Conservation (phyloP, 1,139 yeast species). For the Lodderomyces pseudojiufengensis region DNA sequence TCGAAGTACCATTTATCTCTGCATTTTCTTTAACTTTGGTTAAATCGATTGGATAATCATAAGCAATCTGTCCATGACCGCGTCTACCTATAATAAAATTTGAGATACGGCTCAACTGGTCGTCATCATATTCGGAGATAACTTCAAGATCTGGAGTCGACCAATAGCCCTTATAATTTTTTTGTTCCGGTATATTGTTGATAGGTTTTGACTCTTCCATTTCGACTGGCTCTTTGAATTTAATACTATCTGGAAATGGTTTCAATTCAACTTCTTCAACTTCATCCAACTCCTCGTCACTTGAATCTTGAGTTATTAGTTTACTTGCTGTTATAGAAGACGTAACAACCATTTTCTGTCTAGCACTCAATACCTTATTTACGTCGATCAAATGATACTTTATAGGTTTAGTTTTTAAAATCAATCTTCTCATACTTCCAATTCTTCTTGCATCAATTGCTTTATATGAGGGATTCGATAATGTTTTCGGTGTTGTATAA, state of each 20-base stretch:
- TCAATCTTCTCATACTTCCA: conserved; percentile 31
- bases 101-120: conserved; percentile 55
- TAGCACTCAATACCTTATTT: conserved; percentile 36
- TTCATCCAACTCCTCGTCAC: conserved; percentile 21
- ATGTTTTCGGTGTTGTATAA: conserved; percentile 13
- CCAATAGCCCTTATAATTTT: conserved; percentile 60
- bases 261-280: conserved; percentile 17
- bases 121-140: conserved; percentile 42
- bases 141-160: conserved; percentile 66
- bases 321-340: conserved; percentile 17
- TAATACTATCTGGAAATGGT: conserved; percentile 8
- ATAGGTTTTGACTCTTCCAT: background rate
- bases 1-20: conserved; percentile 27
- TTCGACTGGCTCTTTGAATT: conserved; percentile 4
- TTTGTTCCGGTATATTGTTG: background rate
- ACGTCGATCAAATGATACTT: conserved; percentile 45
- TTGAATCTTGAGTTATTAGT: conserved; percentile 15
- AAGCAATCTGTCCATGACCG: conserved; percentile 64
- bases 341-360: conserved; percentile 29
- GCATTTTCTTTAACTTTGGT: conserved; percentile 31
- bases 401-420: conserved; percentile 41
- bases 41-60: conserved; percentile 69
- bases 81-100: conserved; percentile 75
- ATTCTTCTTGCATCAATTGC: conserved; percentile 16
- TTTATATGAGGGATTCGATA: conserved; percentile 14